These are phyloP conservation scores for Trichoderma polysporum DNA, from an alignment of 2,329 filamentous ascomycete genomes.

Conservation along the genomic window DNA sequence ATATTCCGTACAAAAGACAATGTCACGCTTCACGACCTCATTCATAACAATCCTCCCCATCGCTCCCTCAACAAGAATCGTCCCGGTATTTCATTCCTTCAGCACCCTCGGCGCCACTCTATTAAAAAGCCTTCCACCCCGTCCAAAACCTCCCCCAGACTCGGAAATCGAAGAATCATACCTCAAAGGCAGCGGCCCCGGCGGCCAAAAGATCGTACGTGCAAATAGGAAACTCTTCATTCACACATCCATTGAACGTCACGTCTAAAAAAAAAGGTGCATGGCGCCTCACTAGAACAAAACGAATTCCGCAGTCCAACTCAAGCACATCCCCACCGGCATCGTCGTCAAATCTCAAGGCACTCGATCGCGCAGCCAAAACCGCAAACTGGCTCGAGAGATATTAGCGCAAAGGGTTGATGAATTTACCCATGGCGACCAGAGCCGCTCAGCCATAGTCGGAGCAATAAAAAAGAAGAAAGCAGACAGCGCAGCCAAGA, in stretches of 20 bases:
- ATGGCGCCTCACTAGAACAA: conserved; percentile 65
- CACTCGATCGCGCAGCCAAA: conserved; percentile 82
- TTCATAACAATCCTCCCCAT: neutral
- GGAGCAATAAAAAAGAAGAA: conserved; percentile 63
- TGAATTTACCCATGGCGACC: conserved; percentile 66
- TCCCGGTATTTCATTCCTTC: conserved; percentile 29
- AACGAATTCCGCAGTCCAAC: conserved; percentile 90
- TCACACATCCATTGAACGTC: neutral
- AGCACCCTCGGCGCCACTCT: conserved; percentile 32
- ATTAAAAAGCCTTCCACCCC: conserved; percentile 67
- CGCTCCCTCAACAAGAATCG: neutral
- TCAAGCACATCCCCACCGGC: conserved; percentile 86
- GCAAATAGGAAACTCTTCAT: neutral
- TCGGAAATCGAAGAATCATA: conserved; percentile 80
- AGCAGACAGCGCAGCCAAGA: conserved; percentile 76
- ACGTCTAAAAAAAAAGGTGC: neutral
- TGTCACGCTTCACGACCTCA: neutral
- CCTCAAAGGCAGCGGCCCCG: conserved; percentile 87
- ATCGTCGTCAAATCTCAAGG: conserved; percentile 93
- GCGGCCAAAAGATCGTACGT: conserved; percentile 88
- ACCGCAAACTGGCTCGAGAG: conserved; percentile 78
- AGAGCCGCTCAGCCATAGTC: conserved; percentile 65
- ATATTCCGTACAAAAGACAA: neutral
- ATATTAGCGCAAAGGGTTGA: conserved; percentile 76
- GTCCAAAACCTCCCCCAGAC: conserved; percentile 70